Evolutionary conservation across 495 filamentous ascomycete genomes (phyloP).

Genomic region (Trichoderma parareesei): DNA sequence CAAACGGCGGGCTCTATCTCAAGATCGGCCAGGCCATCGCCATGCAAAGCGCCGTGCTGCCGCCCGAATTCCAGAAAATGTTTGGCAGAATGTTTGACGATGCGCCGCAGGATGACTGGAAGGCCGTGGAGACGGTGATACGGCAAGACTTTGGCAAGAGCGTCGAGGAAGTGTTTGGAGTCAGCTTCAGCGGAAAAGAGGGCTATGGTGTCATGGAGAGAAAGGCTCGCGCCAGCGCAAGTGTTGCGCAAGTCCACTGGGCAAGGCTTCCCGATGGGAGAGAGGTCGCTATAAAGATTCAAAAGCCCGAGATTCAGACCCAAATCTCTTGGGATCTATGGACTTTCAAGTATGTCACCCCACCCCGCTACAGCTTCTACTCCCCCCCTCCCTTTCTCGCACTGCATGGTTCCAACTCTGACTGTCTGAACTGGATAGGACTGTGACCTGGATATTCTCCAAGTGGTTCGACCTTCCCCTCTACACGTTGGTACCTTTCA

Average conservation of each 20-base stretch:
- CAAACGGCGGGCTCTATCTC: conserved; percentile 89
- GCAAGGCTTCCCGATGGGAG: conserved; percentile 73
- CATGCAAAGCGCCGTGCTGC: conserved; percentile 91
- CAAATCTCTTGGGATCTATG: conserved; percentile 91
- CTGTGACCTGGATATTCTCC: conserved; percentile 68
- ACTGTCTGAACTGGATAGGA: conserved; percentile 33
- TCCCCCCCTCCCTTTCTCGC: not conserved
- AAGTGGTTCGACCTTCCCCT: conserved; percentile 81
- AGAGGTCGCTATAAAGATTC: conserved; percentile 91
- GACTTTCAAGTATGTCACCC: conserved; percentile 71
- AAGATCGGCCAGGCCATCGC: conserved; percentile 98
- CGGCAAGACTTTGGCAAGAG: conserved; percentile 78
- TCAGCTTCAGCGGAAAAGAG: conserved; percentile 62
- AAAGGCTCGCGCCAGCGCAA: conserved; percentile 76
- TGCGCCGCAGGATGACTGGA: conserved; percentile 89
- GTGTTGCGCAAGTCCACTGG: conserved; percentile 96
- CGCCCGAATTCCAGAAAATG: conserved; percentile 90
- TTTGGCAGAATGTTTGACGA: conserved; percentile 97
- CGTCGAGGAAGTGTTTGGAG: conserved; percentile 81
- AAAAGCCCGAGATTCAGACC: conserved; percentile 85
- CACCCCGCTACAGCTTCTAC: not conserved
- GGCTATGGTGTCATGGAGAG: conserved; percentile 77
- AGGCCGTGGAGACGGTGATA: conserved; percentile 78
- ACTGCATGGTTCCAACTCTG: not conserved
- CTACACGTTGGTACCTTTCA: conserved; percentile 81